These are phyloP conservation scores for Ensete glaucum DNA, from an alignment of 176 grass and related monocot genomes.

Conservation along the genomic window DNA sequence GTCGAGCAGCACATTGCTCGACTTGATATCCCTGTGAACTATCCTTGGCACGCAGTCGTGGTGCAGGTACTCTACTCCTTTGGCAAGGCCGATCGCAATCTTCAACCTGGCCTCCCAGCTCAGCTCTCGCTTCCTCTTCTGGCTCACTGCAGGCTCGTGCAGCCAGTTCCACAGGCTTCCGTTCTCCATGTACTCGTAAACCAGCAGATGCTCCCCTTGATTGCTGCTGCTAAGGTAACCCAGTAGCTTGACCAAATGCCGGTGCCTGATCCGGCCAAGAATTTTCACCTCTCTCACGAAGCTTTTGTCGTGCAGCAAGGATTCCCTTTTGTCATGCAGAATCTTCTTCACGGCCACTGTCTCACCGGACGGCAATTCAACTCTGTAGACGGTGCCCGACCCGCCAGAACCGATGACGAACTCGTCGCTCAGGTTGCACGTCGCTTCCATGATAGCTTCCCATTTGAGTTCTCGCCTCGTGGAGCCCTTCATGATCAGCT, in stretches of 20 bases:
- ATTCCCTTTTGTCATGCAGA: conserved; percentile 39
- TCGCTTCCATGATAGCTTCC: conserved; percentile 95
- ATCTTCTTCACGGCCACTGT: conserved; percentile 87
- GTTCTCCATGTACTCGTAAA: conserved; percentile 98
- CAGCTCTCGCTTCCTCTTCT: conserved; percentile 36
- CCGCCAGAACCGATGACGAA: conserved; percentile 75
- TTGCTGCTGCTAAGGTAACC: conserved; percentile 53
- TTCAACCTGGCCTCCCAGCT: conserved; percentile 69
- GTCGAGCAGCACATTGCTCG: conserved; percentile 84
- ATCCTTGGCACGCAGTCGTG: conserved; percentile 75
- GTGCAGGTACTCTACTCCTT: conserved; percentile 90
- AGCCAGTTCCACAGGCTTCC: conserved; percentile 89
- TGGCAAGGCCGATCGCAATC: conserved; percentile 54
- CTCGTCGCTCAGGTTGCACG: conserved; percentile 67
- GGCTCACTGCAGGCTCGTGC: conserved; percentile 33
- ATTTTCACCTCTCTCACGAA: conserved; percentile 80
- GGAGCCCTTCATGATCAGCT: conserved; percentile 54
- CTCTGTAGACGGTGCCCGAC: conserved; percentile 74
- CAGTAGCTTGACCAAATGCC: conserved; percentile 90
- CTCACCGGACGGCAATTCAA: conserved; percentile 60
- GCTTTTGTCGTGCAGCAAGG: conserved; percentile 51
- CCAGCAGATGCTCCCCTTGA: conserved; percentile 43
- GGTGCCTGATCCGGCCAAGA: conserved; percentile 62
- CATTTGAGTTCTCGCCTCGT: conserved; percentile 67
- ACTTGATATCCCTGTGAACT: conserved; percentile 85